Conservation (phyloP, 371 early-diverging fungal species). For the Saksenaea oblongispora region DNA sequence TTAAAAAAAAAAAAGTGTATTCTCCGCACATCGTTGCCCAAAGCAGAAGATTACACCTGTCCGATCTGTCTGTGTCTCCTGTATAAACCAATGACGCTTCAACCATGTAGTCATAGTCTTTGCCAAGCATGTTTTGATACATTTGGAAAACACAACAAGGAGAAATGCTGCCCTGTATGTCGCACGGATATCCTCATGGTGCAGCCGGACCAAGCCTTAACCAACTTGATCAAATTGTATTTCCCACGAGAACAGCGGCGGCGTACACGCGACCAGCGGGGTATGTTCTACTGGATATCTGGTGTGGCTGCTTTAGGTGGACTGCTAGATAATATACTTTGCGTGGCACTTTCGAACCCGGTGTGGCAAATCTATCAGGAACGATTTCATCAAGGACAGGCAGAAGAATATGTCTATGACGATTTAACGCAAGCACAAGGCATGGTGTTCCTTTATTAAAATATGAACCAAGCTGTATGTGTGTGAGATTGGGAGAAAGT, state of each 20-base stretch:
- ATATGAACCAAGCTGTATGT: neutral
- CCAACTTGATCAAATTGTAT: slow-evolving; percentile 3
- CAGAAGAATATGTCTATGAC: neutral
- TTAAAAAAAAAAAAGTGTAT: too few relatives aligned
- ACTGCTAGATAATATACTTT: neutral
- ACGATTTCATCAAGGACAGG: neutral
- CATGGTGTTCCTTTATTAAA: neutral
- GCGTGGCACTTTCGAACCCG: slow-evolving; percentile 2
- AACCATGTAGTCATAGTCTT: slow-evolving; percentile 10
- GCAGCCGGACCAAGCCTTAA: slow-evolving; percentile 1
- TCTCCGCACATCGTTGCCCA: slow-evolving; percentile 5
- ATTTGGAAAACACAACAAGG: neutral
- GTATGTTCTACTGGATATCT: slow-evolving; percentile 1
- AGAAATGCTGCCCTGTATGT: neutral
- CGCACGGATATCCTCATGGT: neutral
- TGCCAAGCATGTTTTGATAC: slow-evolving; percentile 10
- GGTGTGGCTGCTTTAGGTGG: neutral
- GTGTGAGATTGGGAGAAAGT: neutral
- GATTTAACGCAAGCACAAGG: neutral
- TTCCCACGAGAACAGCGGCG: neutral
- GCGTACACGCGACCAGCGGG: slow-evolving; percentile 1
- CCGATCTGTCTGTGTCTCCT: slow-evolving; percentile 14
- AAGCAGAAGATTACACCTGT: slow-evolving; percentile 10
- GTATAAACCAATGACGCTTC: slow-evolving; percentile 11
- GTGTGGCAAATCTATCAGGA: neutral